Evolutionary conservation across 768 basidiomycete species (phyloP), one percentile per base, ranked within the genome.

Genomic region (Dendrothele bispora): DNA sequence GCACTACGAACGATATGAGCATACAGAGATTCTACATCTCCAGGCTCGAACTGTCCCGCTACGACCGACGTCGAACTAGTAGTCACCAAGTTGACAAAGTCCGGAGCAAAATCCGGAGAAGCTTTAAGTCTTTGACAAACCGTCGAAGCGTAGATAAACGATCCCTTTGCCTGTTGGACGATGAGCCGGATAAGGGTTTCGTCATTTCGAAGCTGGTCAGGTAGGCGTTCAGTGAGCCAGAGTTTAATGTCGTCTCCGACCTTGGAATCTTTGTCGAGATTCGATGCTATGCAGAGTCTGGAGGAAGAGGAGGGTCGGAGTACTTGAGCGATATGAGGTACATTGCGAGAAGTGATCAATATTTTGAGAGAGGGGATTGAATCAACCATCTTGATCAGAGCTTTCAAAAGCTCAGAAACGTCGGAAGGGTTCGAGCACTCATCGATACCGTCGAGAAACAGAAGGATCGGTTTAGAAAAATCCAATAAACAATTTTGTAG

Each of bases 391-490:
- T 21, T 11, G 11, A 30, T 12, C 22, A 47, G 28, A n/a, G 24
- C 20, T 21, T 21, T 14, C 4, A 47, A 12, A 6, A 47, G 20
- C 30, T 20, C 20, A 15, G n/a, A 5, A 4, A 21, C 27, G 28
- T 30, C 37, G 7, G 1, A 12, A 11, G n/a, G 5, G 4, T 7
- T 12, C 29, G 20, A 39, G 38, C 37, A 47, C n/a, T 47, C 46
- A 15, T 47, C 46, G 21, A 47, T n/a, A 17, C 37, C 46, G 25
- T 47, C 46, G 18, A 47, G 28, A 28, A 47, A 25, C 11, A 47
- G 46, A 5, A 47, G 21, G 5, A 20, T 39, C 5, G 5, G 21
- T 7, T 29, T 12, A 21, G 21, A 11, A n/a, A 24, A 24, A 3
- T 26, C 28, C 18, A 39, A 11, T n/a, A n/a, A n/a, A n/a, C n/a